Evolutionary conservation across 371 early-diverging fungal genomes (phyloP), one percentile per base, ranked within the genome.

Genomic region (Mucor plumbeus): DNA sequence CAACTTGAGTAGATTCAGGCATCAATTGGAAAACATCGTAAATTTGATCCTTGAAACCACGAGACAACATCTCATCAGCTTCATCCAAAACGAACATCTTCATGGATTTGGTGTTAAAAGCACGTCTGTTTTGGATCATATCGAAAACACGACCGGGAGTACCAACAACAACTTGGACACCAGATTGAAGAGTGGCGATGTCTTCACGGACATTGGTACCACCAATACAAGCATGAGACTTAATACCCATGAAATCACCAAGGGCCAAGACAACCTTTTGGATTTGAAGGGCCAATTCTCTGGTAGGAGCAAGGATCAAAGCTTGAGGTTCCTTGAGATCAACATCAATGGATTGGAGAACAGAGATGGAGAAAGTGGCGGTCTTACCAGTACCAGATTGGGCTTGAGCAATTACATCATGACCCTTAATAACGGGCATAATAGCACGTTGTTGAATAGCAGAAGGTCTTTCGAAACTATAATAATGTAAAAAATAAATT

Each of bases 301-400:
- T 92, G 60, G 97, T 97, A 35, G 93, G 94, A 56, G 92, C 94
- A 59, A 97, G 84, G 65, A 97, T 91, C 53, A 96, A 85, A 14
- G 94, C 95, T 80, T 98, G 98, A 61, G 92, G 91, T 62, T 88
- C 88, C 68, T 86, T 85, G 59, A 88, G 67, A 44, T 73, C 76
- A 15, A 80, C 73, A 77, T 97, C 94, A 74, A 97, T 87, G 63
- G 88, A 86, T 83, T 97, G 96, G 59, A 98, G 86, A 56, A 94
- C 88, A 33, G 92, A 92, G 72, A 98, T 94, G 55, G 93, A 94
- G 89, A 98, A 96, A 55, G 97, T 97, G 65, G 95, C 98, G 33
- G 98, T 98, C 76, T 98, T 98, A 73, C 99, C 99, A 58, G 98
- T 98, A 81, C 99, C 98, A 71, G 96, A 97, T 78, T 97, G 96